These are phyloP conservation scores for Lachnellula hyalina DNA, from an alignment of 2,329 filamentous ascomycete genomes.

Conservation along the genomic window DNA sequence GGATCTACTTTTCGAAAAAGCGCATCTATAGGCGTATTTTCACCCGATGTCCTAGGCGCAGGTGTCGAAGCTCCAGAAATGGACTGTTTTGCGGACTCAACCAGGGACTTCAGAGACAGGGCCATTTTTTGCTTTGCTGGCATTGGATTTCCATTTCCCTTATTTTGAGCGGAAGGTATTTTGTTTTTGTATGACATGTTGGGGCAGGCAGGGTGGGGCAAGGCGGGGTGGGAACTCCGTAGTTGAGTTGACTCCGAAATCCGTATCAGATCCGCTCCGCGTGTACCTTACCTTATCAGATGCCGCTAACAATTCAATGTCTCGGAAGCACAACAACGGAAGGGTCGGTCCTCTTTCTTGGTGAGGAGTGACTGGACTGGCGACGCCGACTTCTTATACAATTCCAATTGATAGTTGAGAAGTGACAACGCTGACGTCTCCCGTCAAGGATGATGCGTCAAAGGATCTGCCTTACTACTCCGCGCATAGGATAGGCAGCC, in stretches of 20 bases:
- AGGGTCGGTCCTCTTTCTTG: not conserved
- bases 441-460: not conserved
- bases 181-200: slow-evolving; percentile 5
- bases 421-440: too few relatives aligned
- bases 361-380: too few relatives aligned
- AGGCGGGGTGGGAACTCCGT: slow-evolving; percentile 1
- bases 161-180: not conserved
- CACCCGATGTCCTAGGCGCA: slow-evolving; percentile 19
- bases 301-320: not conserved
- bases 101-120: slow-evolving; percentile 23
- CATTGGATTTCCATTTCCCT: not conserved
- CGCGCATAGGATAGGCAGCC: not conserved
- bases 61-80: slow-evolving; percentile 24
- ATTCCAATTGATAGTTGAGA: too few relatives aligned
- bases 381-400: not conserved
- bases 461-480: not conserved
- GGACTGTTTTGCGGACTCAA: slow-evolving; percentile 23
- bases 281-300: not conserved
- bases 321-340: not conserved
- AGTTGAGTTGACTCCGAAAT: not conserved
- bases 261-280: slow-evolving; percentile 12
- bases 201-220: slow-evolving; percentile 4
- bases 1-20: slow-evolving; percentile 74
- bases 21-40: slow-evolving; percentile 17
- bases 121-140: slow-evolving; percentile 21